phyloP scores from a whole-genome alignment of 2,329 filamentous ascomycete genomes.

The Blastomyces percursus region DNA sequence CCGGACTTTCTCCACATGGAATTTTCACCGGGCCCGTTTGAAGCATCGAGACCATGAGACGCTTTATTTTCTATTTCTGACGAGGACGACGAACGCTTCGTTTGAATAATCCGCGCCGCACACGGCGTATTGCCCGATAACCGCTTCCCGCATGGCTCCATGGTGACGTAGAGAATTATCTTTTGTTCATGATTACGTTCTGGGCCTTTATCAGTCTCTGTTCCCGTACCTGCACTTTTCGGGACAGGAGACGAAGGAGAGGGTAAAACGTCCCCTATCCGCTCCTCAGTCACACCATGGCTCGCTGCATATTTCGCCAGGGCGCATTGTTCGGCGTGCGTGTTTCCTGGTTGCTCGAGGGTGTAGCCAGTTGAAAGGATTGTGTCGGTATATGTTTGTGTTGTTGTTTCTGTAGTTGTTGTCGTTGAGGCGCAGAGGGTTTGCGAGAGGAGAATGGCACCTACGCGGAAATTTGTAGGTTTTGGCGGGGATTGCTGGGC shows the following conservation, averaged over 20 bases:
- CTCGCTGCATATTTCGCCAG: conserved; percentile 52
- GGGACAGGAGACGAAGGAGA: background rate
- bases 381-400: conserved; percentile 26
- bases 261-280: conserved; percentile 29
- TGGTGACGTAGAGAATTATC: conserved; percentile 73
- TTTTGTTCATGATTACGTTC: background rate
- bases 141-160: conserved; percentile 48
- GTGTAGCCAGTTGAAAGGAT: conserved; percentile 79
- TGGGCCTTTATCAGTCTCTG: background rate
- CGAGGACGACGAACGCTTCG: conserved; percentile 20
- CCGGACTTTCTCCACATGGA: conserved; percentile 22
- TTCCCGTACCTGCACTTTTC: background rate
- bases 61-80: background rate
- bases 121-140: conserved; percentile 43
- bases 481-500: conserved; percentile 72
- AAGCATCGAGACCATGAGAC: background rate
- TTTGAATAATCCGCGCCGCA: conserved; percentile 61
- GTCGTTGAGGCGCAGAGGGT: conserved; percentile 12
- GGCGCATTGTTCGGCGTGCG: conserved; percentile 91
- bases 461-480: conserved; percentile 86
- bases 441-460: conserved; percentile 62
- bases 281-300: conserved; percentile 27
- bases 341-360: conserved; percentile 81
- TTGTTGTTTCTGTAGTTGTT: conserved; percentile 9
- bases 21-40: too few relatives aligned